A percentile compares a stretch with the other conserved stretches of the same genome.
These are phyloP conservation scores for Echinosophora koreensis DNA, from an alignment of 306 rosid genomes.

Conservation along the genomic window DNA sequence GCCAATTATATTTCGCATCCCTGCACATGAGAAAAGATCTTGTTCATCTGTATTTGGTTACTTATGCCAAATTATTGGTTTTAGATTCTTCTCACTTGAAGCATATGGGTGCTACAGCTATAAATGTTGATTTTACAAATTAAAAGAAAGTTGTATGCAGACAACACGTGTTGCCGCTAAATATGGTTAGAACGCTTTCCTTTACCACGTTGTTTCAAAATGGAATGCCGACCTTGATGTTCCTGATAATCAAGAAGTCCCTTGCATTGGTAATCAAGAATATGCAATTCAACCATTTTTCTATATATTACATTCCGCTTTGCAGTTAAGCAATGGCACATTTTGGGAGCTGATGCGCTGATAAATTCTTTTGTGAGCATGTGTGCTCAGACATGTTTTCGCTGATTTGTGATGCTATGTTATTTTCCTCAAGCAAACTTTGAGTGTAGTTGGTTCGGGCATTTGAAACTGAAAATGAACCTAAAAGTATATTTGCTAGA, in stretches of 20 bases:
- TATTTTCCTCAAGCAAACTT: constrained; percentile 21
- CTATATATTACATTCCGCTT: constrained; percentile 1
- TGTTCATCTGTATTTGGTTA: constrained; percentile 7
- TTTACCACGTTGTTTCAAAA: constrained; percentile 86
- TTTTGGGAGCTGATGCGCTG: neutral
- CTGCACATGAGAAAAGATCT: too few species aligned
- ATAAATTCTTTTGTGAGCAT: neutral
- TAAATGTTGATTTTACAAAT: constrained; percentile 30
- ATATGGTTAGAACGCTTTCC: constrained; percentile 92
- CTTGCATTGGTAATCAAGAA: constrained; percentile 78
- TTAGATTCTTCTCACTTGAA: constrained; percentile 1
- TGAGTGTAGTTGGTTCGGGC: constrained; percentile 15
- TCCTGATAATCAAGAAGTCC: constrained; percentile 95
- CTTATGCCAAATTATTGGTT: constrained; percentile 5
- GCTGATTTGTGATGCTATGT: neutral
- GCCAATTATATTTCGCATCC: constrained; percentile 3
- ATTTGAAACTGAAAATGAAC: constrained; percentile 11
- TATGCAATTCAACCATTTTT: constrained; percentile 13
- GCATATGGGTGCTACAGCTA: neutral
- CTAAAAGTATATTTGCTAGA: constrained; percentile 8
- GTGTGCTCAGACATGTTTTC: constrained; percentile 2
- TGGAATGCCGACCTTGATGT: constrained; percentile 98
- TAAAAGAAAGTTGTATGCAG: constrained; percentile 58
- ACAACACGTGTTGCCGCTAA: constrained; percentile 93
- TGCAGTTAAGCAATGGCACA: neutral